Base-by-base conservation (phyloP, 495 filamentous ascomycete genomes). In the Evansstolkia leycettana region DNA sequence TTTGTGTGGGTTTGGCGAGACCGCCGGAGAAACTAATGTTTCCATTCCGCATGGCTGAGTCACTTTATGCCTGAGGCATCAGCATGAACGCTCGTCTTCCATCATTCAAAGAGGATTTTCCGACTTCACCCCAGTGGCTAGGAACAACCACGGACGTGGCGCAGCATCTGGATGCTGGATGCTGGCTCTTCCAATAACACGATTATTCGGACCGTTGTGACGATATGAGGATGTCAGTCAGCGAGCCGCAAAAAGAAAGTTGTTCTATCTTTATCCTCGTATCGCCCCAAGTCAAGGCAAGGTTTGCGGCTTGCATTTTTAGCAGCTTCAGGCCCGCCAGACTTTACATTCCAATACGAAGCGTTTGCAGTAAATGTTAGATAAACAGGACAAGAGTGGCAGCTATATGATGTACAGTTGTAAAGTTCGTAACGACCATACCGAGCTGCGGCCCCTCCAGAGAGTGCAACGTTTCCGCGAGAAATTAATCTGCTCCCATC, bases 1-100 rank as follows among this genome's bases (percentile, higher is more conserved):
- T 43, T 42, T 52, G 39, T 52, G 49, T 52, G 49, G 43, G 46
- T 43, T 46, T 46, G 52, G 42, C 48, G 42, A 45, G 42, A 37
- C 30, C 24, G 17, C 23, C 20, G 26, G 31, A 36, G 28, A 20
- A 2, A 25, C 12, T 7, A 17, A 27, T 42, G 40, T 34, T 29
- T 42, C 46, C 46, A 39, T 12, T 34, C 33, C 46, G 36, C 13
- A 7, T 5, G 4, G 20, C 34, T 47, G 38, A 47, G 37, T 43
- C 45, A 43, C 20, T 9, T 23, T 4, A 4, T 23, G 20, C 20
- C 20, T 23, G 20, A 23, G 20, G 20, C 20, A 23, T 23, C 20
- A 23, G 20, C 4, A 23, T 23, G 4, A 23, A 23, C 4, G n/a
- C n/a, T n/a, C n/a, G n/a, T n/a, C n/a, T n/a, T n/a, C n/a, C n/a